Percentiles rank a stretch among this genome's conserved stretches.
Conservation (phyloP, 148 eudicot species). For the Vaccinium macrocarpon region DNA sequence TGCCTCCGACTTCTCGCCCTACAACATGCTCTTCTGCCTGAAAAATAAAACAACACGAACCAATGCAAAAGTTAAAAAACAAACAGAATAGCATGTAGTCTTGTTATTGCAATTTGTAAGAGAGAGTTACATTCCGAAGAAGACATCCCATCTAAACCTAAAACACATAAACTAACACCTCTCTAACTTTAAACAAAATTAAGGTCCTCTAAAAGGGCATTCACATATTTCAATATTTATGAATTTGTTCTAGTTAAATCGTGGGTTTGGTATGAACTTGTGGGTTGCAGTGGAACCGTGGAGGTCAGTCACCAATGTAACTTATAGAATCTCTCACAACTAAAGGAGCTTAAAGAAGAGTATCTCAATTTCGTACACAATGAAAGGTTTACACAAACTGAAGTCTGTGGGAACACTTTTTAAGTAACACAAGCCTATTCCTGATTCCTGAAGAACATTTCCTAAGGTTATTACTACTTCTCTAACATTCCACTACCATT, state of each 20-base stretch:
- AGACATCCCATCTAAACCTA: conserved; percentile 8
- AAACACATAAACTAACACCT: not conserved
- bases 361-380: not conserved
- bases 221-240: not conserved
- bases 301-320: not conserved
- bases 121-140: not conserved
- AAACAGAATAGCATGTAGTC: not conserved
- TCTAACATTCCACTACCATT: not conserved
- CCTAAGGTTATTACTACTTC: not conserved
- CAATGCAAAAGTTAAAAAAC: not conserved
- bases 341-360: not conserved
- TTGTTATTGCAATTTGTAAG: not conserved
- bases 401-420: not conserved
- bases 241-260: not conserved
- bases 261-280: not conserved
- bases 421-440: not conserved
- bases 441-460: not conserved
- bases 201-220: not conserved
- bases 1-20: conserved; percentile 59
- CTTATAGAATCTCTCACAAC: not conserved
- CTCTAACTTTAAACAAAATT: not conserved
- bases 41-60: not conserved
- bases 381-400: not conserved
- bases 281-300: not conserved
- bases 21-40: conserved; percentile 86